Percentiles rank a stretch among this genome's conserved stretches.
Conservation (phyloP, 108 stramenopile genomes). For the Cafeteria roenbergensis region DNA sequence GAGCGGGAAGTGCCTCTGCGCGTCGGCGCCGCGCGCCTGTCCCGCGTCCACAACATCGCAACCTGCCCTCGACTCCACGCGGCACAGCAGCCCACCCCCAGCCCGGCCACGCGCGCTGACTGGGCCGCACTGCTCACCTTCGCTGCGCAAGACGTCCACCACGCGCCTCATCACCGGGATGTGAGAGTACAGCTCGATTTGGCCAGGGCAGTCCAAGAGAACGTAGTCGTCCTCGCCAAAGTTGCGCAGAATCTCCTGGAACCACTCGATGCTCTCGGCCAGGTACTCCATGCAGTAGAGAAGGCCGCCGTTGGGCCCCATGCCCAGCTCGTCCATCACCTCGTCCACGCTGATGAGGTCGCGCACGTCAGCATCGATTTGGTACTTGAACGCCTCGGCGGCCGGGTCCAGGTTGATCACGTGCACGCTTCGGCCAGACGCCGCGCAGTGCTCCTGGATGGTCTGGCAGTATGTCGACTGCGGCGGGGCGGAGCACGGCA, state of each 20-base stretch:
- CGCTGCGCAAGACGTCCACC: too few species aligned
- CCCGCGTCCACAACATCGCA: too few species aligned
- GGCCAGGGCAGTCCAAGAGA: conserved; percentile 95
- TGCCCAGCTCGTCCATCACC: conserved; percentile 85
- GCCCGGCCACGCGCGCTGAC: not conserved
- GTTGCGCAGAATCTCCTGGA: conserved; percentile 59
- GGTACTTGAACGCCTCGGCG: conserved; percentile 76
- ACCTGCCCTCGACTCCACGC: too few species aligned
- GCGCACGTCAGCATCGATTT: conserved; percentile 57
- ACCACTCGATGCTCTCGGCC: conserved; percentile 83
- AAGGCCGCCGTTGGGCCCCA: conserved; percentile 91
- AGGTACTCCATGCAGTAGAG: conserved; percentile 98
- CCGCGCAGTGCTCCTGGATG: conserved; percentile 37
- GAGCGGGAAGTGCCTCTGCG: too few species aligned
- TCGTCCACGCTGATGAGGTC: conserved; percentile 88
- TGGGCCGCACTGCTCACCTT: not conserved
- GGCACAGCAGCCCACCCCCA: too few species aligned
- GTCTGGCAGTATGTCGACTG: conserved; percentile 48
- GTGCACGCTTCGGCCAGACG: conserved; percentile 29
- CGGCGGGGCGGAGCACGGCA: not conserved
- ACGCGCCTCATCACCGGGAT: conserved; percentile 82
- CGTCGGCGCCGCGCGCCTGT: too few species aligned
- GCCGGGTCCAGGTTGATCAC: conserved; percentile 92
- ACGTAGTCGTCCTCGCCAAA: conserved; percentile 91
- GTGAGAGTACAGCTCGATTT: conserved; percentile 87